phyloP scores from a whole-genome alignment of 805 yeast genomes.

The Yarrowia divulgata region DNA sequence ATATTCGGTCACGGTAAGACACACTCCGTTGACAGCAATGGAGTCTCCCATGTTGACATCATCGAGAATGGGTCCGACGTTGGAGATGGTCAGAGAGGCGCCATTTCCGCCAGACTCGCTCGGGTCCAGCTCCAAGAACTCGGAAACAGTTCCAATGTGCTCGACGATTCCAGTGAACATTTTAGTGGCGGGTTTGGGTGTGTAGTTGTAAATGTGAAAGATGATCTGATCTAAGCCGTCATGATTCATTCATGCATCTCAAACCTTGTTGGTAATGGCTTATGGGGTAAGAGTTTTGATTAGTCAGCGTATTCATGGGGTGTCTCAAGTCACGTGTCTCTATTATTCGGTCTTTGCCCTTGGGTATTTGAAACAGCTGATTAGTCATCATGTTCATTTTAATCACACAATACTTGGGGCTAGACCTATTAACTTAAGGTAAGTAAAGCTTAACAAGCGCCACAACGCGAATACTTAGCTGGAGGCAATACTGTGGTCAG shows the following conservation, averaged over 20 bases:
- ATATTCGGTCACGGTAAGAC: conserved; percentile 91
- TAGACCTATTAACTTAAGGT: too few relatives aligned
- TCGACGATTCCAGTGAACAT: conserved; percentile 98
- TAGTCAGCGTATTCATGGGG: too few relatives aligned
- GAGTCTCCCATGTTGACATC: conserved; percentile 96
- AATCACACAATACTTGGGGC: too few relatives aligned
- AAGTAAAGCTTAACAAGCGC: too few relatives aligned
- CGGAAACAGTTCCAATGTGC: conserved; percentile 69
- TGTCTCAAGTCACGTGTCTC: too few relatives aligned
- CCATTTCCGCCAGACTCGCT: conserved; percentile 73
- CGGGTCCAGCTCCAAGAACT: conserved; percentile 57
- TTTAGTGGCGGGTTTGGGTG: conserved; percentile 12
- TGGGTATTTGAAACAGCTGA: too few relatives aligned
- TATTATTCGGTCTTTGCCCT: too few relatives aligned
- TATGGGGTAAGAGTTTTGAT: neutral
- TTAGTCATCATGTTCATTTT: too few relatives aligned
- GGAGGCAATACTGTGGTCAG: too few relatives aligned
- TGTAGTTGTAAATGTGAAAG: too few relatives aligned
- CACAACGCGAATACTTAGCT: too few relatives aligned
- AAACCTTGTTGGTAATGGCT: conserved; percentile 27
- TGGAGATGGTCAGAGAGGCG: conserved; percentile 68
- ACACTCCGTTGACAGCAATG: conserved; percentile 85
- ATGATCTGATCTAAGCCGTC: conserved; percentile 11
- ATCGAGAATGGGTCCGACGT: conserved; percentile 65
- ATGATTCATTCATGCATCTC: conserved; percentile 1